Evolutionary conservation across 345 rosid species (phyloP).

Genomic region (Pugionium dolabratum): DNA sequence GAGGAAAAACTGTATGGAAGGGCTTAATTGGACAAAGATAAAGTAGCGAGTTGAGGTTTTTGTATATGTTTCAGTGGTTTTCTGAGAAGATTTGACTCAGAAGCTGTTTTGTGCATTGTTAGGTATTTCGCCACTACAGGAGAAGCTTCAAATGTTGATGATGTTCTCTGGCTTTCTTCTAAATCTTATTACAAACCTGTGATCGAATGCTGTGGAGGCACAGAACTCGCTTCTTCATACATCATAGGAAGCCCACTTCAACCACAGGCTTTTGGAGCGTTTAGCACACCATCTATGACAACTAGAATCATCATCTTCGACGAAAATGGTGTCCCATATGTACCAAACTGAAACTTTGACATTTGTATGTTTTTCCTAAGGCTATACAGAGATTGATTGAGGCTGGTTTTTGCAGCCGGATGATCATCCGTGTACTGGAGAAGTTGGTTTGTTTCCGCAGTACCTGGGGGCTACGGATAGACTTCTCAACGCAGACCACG

Average conservation of each 20-base stretch:
- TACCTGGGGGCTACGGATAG: conserved; percentile 74
- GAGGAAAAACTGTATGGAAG: conserved; percentile 65
- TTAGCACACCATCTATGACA: conserved; percentile 74
- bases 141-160: conserved; percentile 84
- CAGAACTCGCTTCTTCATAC: conserved; percentile 81
- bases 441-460: conserved; percentile 74
- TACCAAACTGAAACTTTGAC: conserved; percentile 37
- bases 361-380: background rate
- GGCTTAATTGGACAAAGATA: conserved; percentile 75
- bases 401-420: conserved; percentile 54
- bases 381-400: conserved; percentile 13
- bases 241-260: conserved; percentile 66
- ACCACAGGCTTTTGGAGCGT: conserved; percentile 91
- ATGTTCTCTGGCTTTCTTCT: conserved; percentile 95
- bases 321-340: conserved; percentile 66
- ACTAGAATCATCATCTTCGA: conserved; percentile 74
- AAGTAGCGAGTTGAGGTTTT: conserved; percentile 41
- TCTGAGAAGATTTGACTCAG: conserved; percentile 12
- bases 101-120: conserved; percentile 22
- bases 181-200: conserved; percentile 71
- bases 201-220: conserved; percentile 86
- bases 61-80: background rate
- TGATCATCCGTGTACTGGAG: conserved; percentile 76
- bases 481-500: conserved; percentile 80
- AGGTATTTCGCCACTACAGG: conserved; percentile 71